A percentile compares a stretch with the other conserved stretches of the same genome.
Evolutionary conservation across 495 filamentous ascomycete genomes (phyloP).

Genomic region (Geopyxis carbonaria): DNA sequence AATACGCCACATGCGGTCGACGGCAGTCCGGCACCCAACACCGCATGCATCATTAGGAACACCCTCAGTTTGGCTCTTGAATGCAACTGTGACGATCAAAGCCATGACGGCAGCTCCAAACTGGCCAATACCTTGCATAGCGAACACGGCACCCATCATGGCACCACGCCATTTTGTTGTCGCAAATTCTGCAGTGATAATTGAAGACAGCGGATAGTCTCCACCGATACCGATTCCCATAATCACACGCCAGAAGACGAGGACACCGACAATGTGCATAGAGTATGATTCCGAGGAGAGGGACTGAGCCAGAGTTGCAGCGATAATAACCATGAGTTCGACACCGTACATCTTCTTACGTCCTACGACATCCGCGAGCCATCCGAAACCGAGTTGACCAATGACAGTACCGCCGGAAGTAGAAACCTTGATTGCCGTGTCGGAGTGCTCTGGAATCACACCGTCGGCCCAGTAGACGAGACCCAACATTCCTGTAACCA

Average conservation of each 20-base stretch:
- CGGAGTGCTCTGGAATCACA: constrained; percentile 42
- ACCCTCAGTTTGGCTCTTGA: constrained; percentile 44
- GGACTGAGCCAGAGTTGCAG: constrained; percentile 62
- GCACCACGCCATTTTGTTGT: constrained; percentile 71
- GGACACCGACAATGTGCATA: constrained; percentile 54
- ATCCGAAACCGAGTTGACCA: constrained; percentile 69
- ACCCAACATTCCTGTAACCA: constrained; percentile 51
- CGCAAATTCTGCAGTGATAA: constrained; percentile 72
- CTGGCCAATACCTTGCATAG: constrained; percentile 71
- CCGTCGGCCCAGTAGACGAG: constrained; percentile 53
- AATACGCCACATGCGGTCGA: constrained; percentile 70
- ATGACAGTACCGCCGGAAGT: constrained; percentile 78
- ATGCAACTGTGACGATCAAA: constrained; percentile 50
- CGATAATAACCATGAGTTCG: constrained; percentile 76
- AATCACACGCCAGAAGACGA: constrained; percentile 80
- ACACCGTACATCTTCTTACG: constrained; percentile 78
- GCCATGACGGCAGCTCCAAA: constrained; percentile 54
- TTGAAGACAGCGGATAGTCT: constrained; percentile 69
- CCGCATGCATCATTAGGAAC: constrained; percentile 35
- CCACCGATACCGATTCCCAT: constrained; percentile 71
- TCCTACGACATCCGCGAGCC: constrained; percentile 60
- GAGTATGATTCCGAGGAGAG: constrained; percentile 49
- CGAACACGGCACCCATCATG: constrained; percentile 80
- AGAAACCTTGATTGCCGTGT: constrained; percentile 75
- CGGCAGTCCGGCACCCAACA: constrained; percentile 45